phyloP scores from a whole-genome alignment of 129 eudicot species.

The Artemisia annua region DNA sequence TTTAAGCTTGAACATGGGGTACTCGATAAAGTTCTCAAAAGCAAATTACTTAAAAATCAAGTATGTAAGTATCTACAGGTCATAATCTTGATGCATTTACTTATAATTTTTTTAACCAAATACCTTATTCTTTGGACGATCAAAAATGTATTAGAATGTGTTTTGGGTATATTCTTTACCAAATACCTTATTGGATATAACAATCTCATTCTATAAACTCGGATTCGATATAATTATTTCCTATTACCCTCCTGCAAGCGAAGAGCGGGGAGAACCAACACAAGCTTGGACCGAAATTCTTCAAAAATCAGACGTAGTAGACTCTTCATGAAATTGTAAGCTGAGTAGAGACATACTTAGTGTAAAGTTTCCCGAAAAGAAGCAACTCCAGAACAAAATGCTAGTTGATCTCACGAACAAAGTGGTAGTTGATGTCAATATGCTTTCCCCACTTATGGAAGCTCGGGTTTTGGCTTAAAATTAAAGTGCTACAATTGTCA shows the following conservation, averaged over 20 bases:
- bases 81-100: no score
- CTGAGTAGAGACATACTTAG: neutral
- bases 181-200: no score
- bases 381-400: neutral
- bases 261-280: neutral
- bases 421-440: neutral
- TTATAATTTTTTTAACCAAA: no score
- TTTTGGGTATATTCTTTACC: no score
- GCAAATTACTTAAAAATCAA: no score
- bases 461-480: neutral
- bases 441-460: neutral
- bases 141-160: no score
- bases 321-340: neutral
- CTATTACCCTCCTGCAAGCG: neutral
- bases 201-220: neutral
- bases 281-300: neutral
- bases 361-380: neutral
- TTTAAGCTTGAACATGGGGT: no score
- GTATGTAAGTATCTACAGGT: no score
- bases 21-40: no score
- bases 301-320: neutral
- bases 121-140: no score
- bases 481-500: neutral
- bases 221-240: no score
- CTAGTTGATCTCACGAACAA: neutral